Evolutionary conservation across 148 eudicot genomes (phyloP).

Genomic region (Fagopyrum esculentum): DNA sequence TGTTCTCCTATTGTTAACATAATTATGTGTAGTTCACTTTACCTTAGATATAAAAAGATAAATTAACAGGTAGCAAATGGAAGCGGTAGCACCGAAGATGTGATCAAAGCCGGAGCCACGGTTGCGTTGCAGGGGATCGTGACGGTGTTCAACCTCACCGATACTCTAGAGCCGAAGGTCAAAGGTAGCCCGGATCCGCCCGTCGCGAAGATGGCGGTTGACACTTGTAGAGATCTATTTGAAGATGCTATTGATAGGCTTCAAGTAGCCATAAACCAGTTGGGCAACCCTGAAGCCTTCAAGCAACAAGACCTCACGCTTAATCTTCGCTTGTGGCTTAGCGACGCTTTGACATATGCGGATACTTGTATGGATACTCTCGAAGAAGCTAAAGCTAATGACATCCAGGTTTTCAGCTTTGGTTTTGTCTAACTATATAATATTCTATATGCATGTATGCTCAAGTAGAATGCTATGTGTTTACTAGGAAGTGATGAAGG

Average conservation of each 20-base stretch:
- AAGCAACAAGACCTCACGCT: conserved; percentile 16
- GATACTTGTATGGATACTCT: conserved; percentile 39
- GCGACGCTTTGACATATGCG: conserved; percentile 40
- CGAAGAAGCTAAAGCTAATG: conserved; percentile 26
- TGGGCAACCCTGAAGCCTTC: conserved; percentile 25
- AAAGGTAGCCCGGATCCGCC: conserved; percentile 18
- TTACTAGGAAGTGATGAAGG: conserved; percentile 17
- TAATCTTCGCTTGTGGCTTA: conserved; percentile 31
- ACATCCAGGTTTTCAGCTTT: conserved; percentile 14
- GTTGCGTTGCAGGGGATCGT: conserved; percentile 30
- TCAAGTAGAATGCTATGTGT: no score
- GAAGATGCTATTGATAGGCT: conserved; percentile 32
- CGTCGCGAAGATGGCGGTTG: conserved; percentile 19
- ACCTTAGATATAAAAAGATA: no score
- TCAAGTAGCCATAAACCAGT: conserved; percentile 17
- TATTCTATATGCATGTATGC: no score
- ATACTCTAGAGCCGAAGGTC: conserved; percentile 21
- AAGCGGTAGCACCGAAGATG: conserved; percentile 44
- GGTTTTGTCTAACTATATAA: no score
- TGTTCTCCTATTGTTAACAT: no score
- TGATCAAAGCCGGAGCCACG: conserved; percentile 30
- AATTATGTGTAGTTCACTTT: no score
- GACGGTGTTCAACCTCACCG: conserved; percentile 22
- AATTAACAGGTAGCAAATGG: conserved; percentile 27
- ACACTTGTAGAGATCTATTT: conserved; percentile 31